Evolutionary conservation across 192 early-diverging fungal species (phyloP).

Genomic region (Gryganskiella cystojenkinii): DNA sequence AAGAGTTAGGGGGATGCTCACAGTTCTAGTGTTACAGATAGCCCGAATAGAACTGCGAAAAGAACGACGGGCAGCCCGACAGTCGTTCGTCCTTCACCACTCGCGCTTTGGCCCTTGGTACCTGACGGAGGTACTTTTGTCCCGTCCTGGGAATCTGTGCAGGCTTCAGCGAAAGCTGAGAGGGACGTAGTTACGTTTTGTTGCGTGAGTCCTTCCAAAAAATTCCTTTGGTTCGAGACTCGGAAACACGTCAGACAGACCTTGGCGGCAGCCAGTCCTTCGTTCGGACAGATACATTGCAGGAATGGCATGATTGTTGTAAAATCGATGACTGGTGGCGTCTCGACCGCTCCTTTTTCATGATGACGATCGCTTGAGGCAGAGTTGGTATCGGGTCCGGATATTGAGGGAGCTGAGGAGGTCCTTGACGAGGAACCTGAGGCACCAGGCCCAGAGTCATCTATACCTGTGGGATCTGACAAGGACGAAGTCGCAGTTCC

Average conservation of each 20-base stretch:
- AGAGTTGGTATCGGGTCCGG: too few relatives aligned
- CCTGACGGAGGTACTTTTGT: too few relatives aligned
- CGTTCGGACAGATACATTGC: slow-evolving; percentile 20
- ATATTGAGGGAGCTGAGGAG: too few relatives aligned
- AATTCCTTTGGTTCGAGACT: slow-evolving; percentile 3
- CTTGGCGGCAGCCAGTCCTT: slow-evolving; percentile 2
- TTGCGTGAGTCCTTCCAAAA: not conserved
- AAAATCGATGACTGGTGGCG: not conserved
- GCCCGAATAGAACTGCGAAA: too few relatives aligned
- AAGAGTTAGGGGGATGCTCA: too few relatives aligned
- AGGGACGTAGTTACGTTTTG: slow-evolving; percentile 20
- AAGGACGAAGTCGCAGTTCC: not conserved
- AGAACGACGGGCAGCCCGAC: too few relatives aligned
- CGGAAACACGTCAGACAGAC: slow-evolving; percentile 17
- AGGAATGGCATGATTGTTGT: slow-evolving; percentile 8
- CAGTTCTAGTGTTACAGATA: too few relatives aligned
- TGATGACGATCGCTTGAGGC: not conserved
- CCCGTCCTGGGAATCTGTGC: slow-evolving; percentile 4
- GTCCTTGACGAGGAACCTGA: too few relatives aligned
- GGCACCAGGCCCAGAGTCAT: too few relatives aligned
- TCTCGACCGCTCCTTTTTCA: not conserved
- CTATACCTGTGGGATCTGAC: not conserved
- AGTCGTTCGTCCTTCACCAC: too few relatives aligned
- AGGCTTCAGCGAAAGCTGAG: slow-evolving; percentile 2
- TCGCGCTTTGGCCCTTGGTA: too few relatives aligned